Evolutionary conservation across 2,329 filamentous ascomycete species (phyloP).

Genomic region (Clarireedia homoeocarpa): DNA sequence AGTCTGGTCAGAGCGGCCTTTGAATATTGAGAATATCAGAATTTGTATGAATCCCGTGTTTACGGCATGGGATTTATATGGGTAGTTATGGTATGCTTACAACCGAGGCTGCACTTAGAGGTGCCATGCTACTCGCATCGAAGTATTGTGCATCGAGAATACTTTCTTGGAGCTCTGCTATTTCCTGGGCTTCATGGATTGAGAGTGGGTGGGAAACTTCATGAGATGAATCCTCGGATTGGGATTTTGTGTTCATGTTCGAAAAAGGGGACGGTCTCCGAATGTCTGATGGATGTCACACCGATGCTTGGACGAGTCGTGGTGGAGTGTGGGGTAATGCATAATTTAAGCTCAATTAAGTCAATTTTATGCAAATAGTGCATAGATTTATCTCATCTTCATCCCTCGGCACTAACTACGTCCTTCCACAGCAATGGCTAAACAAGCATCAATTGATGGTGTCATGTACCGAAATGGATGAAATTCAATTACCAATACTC

Average conservation of each 20-base stretch:
- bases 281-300: neutral
- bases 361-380: neutral
- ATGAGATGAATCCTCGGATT: neutral
- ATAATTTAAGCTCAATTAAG: neutral
- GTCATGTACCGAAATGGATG: too few relatives aligned
- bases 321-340: conserved; percentile 2
- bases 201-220: neutral
- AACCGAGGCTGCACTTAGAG: conserved; percentile 24
- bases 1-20: conserved; percentile 44
- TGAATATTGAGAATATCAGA: neutral
- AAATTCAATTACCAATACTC: too few relatives aligned
- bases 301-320: neutral
- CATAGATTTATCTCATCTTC: neutral
- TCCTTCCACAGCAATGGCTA: too few relatives aligned
- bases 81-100: conserved; percentile 18
- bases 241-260: neutral
- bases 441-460: too few relatives aligned
- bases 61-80: neutral
- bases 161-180: conserved; percentile 22
- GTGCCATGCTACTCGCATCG: conserved; percentile 29
- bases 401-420: too few relatives aligned
- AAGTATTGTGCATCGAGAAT: conserved; percentile 28
- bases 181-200: conserved; percentile 28
- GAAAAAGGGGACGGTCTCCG: neutral
- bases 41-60: too few relatives aligned